phyloP scores from a whole-genome alignment of 768 basidiomycete species.

The Suillus lakei region DNA sequence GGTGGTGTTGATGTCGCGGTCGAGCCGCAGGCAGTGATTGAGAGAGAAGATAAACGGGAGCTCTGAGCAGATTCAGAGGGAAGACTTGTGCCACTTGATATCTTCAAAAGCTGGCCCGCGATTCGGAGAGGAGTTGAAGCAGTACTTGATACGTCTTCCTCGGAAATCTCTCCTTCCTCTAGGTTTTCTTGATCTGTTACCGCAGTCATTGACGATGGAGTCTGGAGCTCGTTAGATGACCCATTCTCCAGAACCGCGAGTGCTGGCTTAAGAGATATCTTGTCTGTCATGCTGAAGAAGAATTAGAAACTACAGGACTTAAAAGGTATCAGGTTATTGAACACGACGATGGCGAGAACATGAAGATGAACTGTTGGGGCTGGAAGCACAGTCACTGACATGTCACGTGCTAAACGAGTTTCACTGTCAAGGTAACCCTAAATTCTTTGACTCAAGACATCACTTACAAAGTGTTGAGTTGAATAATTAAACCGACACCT shows the following conservation, averaged over 20 bases:
- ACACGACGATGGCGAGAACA: not conserved
- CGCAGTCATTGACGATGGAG: constrained; percentile 2
- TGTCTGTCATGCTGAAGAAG: constrained; percentile 1
- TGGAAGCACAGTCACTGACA: not conserved
- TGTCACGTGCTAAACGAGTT: not conserved
- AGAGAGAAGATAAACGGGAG: not conserved
- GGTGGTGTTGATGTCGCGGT: constrained; percentile 1
- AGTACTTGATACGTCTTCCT: constrained; percentile 11
- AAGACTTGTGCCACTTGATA: not conserved
- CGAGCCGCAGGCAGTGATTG: not conserved
- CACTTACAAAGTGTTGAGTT: too few species aligned
- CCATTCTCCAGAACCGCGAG: not conserved
- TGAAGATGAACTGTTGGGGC: not conserved
- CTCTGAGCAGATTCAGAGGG: not conserved
- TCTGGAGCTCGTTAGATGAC: constrained; percentile 3
- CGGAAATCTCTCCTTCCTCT: constrained; percentile 30
- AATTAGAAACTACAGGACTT: not conserved
- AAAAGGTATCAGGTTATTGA: not conserved
- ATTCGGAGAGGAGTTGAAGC: not conserved
- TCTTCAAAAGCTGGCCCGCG: not conserved
- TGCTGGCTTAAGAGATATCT: not conserved
- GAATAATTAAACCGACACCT: not conserved
- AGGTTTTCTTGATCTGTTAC: constrained; percentile 9
- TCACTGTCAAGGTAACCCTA: too few species aligned
- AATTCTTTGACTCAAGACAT: too few species aligned